Conservation (phyloP, 352 stramenopile species). For the Pythium myriotylum region DNA sequence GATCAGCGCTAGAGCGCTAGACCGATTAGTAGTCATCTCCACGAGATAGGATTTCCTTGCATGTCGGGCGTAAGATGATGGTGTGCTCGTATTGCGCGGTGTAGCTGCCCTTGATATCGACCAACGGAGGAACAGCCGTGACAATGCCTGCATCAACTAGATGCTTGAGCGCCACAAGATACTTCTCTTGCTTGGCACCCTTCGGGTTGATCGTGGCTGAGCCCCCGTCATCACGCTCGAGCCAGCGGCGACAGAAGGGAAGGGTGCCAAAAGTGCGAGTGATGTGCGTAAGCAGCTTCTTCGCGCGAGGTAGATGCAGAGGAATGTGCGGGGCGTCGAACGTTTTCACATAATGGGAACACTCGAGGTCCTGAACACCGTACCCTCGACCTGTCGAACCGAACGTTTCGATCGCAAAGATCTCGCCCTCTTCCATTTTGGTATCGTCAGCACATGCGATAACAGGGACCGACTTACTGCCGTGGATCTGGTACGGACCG, state of each 20-base stretch:
- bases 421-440: conserved; percentile 98
- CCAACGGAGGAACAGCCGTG: conserved; percentile 94
- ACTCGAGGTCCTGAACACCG: conserved; percentile 95
- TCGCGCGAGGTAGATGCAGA: conserved; percentile 89
- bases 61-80: conserved; percentile 95
- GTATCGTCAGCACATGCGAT: conserved; percentile 92
- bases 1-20: background rate
- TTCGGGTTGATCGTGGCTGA: conserved; percentile 92
- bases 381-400: conserved; percentile 86
- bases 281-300: conserved; percentile 97
- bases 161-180: conserved; percentile 97
- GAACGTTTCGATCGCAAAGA: conserved; percentile 98
- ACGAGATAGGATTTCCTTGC: conserved; percentile 97
- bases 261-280: conserved; percentile 99
- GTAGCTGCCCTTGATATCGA: conserved; percentile 96
- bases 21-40: conserved; percentile 97
- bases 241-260: conserved; percentile 97
- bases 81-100: conserved; percentile 99
- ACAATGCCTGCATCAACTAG: conserved; percentile 97
- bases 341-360: conserved; percentile 98
- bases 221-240: conserved; percentile 97
- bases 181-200: conserved; percentile 97
- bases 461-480: conserved; percentile 97
- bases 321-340: conserved; percentile 95
- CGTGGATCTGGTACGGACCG: conserved; percentile 96